These are phyloP conservation scores for Nannizzia gypsea DNA, from an alignment of 2,329 filamentous ascomycete species.

Conservation along the genomic window DNA sequence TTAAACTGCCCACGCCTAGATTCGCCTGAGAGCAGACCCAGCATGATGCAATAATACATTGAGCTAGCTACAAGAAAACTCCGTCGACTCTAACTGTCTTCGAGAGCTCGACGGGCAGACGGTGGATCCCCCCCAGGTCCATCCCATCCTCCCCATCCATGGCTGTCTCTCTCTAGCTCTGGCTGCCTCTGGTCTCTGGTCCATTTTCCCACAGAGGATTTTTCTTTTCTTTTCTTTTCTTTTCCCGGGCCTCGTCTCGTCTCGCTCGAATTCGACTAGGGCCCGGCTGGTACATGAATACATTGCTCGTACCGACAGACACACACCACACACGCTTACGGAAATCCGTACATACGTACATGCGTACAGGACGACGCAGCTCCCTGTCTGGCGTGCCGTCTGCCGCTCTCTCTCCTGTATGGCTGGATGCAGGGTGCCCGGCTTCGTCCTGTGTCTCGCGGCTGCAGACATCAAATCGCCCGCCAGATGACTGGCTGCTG, in stretches of 20 bases:
- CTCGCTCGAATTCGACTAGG: not conserved
- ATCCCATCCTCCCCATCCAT: not conserved
- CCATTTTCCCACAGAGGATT: too few species aligned
- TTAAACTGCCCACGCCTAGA: not conserved
- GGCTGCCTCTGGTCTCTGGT: too few species aligned
- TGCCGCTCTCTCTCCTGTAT: not conserved
- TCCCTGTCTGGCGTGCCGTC: slow-evolving; percentile 2
- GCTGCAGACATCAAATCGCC: slow-evolving; percentile 1
- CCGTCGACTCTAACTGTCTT: not conserved
- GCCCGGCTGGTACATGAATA: not conserved
- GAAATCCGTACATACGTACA: not conserved
- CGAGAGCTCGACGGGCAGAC: not conserved
- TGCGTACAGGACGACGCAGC: not conserved
- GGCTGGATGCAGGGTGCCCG: slow-evolving; percentile 2
- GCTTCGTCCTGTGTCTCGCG: not conserved
- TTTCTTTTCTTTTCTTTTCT: not conserved
- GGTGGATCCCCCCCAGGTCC: slow-evolving; percentile 1
- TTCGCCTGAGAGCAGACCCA: not conserved
- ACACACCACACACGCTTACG: too few species aligned
- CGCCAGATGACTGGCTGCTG: not conserved
- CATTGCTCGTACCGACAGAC: not conserved
- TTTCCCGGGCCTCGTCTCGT: not conserved
- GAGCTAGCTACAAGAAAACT: not conserved
- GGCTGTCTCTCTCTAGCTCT: not conserved
- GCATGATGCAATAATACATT: slow-evolving; percentile 1